Conservation (phyloP, 1,284 basidiomycete genomes). For the Fistulina hepatica region DNA sequence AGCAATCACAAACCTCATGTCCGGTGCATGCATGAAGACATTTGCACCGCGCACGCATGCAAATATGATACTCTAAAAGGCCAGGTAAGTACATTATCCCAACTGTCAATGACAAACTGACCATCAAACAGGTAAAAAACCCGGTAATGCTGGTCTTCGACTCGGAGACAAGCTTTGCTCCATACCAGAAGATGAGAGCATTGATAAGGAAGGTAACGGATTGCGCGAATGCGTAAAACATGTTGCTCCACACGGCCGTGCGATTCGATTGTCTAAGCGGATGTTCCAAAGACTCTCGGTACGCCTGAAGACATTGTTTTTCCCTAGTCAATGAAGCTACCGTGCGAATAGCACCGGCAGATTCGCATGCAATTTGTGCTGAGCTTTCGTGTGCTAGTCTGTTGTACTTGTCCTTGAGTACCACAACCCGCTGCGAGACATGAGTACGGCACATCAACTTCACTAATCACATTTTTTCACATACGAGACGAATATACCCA, state of each 20-base stretch:
- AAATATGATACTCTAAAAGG: conserved; percentile 52
- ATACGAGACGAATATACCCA: conserved; percentile 78
- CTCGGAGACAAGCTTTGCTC: conserved; percentile 56
- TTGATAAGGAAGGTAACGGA: conserved; percentile 73
- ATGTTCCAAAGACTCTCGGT: conserved; percentile 60
- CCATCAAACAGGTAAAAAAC: conserved; percentile 83
- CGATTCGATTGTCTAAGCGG: conserved; percentile 59
- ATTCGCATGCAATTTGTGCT: conserved; percentile 88
- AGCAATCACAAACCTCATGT: too few species aligned
- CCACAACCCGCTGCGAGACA: conserved; percentile 52
- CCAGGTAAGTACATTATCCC: not conserved
- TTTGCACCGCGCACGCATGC: conserved; percentile 75
- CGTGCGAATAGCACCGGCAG: conserved; percentile 84
- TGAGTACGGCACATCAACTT: not conserved
- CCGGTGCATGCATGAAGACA: conserved; percentile 88
- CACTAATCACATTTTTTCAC: conserved; percentile 17
- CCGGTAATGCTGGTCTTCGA: conserved; percentile 49
- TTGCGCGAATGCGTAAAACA: conserved; percentile 75
- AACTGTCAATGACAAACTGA: conserved; percentile 22
- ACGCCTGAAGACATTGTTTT: conserved; percentile 62
- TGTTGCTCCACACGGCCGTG: conserved; percentile 60
- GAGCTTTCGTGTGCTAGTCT: conserved; percentile 76
- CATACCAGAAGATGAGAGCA: conserved; percentile 82
- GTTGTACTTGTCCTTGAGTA: conserved; percentile 80
- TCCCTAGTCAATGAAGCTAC: conserved; percentile 87